A percentile compares a stretch with the other conserved stretches of the same genome.
Conservation (phyloP, 2,329 filamentous ascomycete genomes). For the Xylariaceae sp. region DNA sequence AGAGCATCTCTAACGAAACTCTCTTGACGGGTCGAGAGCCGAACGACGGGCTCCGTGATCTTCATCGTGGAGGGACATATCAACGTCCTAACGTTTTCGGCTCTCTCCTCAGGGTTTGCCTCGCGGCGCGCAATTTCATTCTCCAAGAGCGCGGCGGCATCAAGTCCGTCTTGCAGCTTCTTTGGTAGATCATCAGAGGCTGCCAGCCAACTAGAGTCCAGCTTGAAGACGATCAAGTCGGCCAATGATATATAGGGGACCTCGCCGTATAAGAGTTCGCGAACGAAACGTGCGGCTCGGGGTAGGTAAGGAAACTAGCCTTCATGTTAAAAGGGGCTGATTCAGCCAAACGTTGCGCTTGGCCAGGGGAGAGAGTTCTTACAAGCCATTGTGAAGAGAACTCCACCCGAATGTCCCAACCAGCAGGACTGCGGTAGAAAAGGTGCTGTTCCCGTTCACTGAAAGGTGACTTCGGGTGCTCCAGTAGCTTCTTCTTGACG, state of each 20-base stretch:
- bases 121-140: constrained; percentile 1
- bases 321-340: neutral
- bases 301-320: constrained; percentile 24
- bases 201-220: constrained; percentile 19
- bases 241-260: constrained; percentile 26
- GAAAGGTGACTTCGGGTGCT: constrained; percentile 25
- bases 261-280: constrained; percentile 20
- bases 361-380: constrained; percentile 14
- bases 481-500: constrained; percentile 23
- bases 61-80: neutral
- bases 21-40: constrained; percentile 18
- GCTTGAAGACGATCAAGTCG: constrained; percentile 27
- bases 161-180: constrained; percentile 23
- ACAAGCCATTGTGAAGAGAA: constrained; percentile 26
- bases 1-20: constrained; percentile 23
- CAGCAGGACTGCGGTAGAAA: constrained; percentile 21
- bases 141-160: constrained; percentile 25
- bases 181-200: constrained; percentile 16
- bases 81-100: neutral
- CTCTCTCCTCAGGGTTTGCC: neutral
- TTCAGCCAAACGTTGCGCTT: neutral
- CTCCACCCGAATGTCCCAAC: constrained; percentile 23
- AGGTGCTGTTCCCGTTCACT: constrained; percentile 18
- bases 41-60: constrained; percentile 1
- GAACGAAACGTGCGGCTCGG: constrained; percentile 17